These are phyloP conservation scores for barley (Hordeum vulgare) DNA, from an alignment of 176 grass and related monocot species.

Conservation along the genomic window DNA sequence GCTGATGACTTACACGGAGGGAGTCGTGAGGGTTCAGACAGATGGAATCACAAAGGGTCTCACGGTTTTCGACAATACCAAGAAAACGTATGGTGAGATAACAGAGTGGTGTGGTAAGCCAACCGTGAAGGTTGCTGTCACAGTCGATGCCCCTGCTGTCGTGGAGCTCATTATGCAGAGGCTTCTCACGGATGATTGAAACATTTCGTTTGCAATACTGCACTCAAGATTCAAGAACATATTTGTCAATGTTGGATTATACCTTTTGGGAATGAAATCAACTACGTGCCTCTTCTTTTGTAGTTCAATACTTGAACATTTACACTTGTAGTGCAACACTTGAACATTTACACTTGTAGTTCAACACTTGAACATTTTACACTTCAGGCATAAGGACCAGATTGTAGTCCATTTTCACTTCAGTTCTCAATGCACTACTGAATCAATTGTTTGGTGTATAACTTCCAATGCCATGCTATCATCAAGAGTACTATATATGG, in stretches of 20 bases:
- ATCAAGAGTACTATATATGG: not conserved
- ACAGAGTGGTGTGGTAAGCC: conserved; percentile 69
- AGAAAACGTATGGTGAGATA: conserved; percentile 71
- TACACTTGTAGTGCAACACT: too few relatives aligned
- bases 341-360: not conserved
- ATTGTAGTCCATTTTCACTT: not conserved
- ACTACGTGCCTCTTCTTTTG: not conserved
- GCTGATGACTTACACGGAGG: conserved; percentile 85
- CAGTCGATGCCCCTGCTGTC: conserved; percentile 58
- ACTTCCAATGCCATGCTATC: not conserved
- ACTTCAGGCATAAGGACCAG: not conserved
- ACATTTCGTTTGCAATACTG: not conserved
- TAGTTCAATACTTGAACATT: not conserved
- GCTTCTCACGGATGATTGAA: conserved; percentile 34
- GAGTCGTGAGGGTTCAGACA: conserved; percentile 77
- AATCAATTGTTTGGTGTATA: not conserved
- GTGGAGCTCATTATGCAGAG: conserved; percentile 72
- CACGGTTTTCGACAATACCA: conserved; percentile 80
- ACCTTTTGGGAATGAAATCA: not conserved
- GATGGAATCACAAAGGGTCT: conserved; percentile 72
- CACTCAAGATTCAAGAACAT: not conserved
- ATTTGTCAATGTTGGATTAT: not conserved
- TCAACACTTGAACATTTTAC: not conserved
- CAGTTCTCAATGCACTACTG: not conserved
- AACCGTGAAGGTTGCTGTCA: conserved; percentile 81